These are phyloP conservation scores for Magnolia officinalis DNA, from an alignment of 164 flowering plant species.

Conservation along the genomic window DNA sequence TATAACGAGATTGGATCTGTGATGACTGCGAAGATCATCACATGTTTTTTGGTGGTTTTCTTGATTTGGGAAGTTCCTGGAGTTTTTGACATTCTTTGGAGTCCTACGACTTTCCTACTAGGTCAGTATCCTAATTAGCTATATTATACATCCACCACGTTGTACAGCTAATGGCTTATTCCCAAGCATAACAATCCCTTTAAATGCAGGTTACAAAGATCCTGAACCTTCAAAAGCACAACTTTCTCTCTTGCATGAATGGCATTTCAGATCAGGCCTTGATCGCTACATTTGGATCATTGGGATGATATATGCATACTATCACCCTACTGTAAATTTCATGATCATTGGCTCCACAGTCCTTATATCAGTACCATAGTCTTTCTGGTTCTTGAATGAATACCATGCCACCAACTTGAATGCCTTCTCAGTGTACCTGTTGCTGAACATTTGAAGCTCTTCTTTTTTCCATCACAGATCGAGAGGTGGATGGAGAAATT, in stretches of 20 bases:
- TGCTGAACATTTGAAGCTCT: slow-evolving; percentile 5
- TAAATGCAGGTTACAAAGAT: slow-evolving; percentile 46
- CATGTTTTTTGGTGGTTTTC: slow-evolving; percentile 84
- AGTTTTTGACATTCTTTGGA: slow-evolving; percentile 76
- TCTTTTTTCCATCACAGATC: slow-evolving; percentile 39
- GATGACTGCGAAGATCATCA: slow-evolving; percentile 66
- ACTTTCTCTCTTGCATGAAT: slow-evolving; percentile 83
- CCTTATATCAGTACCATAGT: neutral
- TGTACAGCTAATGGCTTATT: slow-evolving; percentile 6
- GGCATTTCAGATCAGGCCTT: slow-evolving; percentile 99
- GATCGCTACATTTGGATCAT: slow-evolving; percentile 98
- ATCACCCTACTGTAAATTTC: slow-evolving; percentile 79
- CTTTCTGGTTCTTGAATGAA: neutral
- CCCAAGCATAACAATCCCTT: slow-evolving; percentile 5
- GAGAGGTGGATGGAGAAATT: slow-evolving; percentile 96
- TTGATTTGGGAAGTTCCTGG: slow-evolving; percentile 96
- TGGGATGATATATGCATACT: slow-evolving; percentile 97
- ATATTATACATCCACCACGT: neutral
- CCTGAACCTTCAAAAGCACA: slow-evolving; percentile 80
- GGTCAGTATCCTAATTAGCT: slow-evolving; percentile 44
- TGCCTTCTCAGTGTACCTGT: neutral
- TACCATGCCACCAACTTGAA: neutral
- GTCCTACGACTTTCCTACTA: slow-evolving; percentile 68
- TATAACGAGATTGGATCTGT: slow-evolving; percentile 85
- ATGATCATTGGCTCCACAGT: neutral